phyloP scores from a whole-genome alignment of 495 filamentous ascomycete genomes.

The Sphaerosporella brunnea region DNA sequence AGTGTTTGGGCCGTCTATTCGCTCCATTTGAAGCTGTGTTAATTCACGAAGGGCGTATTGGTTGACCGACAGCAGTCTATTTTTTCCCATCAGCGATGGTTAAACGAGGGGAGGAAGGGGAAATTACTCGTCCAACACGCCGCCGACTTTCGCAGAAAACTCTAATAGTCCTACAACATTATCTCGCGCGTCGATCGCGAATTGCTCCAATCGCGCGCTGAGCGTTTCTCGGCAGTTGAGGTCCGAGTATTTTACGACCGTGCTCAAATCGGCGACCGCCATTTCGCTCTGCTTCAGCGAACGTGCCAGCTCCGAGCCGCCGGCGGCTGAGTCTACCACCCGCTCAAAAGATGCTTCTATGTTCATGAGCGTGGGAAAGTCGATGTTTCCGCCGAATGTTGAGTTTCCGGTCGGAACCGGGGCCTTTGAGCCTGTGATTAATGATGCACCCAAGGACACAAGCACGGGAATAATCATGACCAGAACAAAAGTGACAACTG shows the following conservation, averaged over 20 bases:
- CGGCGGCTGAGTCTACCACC: conserved; percentile 25
- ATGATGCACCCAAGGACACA: conserved; percentile 11
- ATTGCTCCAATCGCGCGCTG: conserved; percentile 21
- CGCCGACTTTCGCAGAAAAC: conserved; percentile 25
- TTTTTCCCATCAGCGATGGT: background rate
- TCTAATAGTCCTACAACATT: conserved; percentile 22
- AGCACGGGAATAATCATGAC: conserved; percentile 18
- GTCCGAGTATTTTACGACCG: conserved; percentile 24
- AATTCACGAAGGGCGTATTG: conserved; percentile 25
- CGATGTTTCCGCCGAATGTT: conserved; percentile 12
- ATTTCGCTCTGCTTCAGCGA: conserved; percentile 26
- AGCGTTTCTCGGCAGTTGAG: conserved; percentile 26
- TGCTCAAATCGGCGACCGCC: conserved; percentile 24
- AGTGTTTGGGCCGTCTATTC: conserved; percentile 7
- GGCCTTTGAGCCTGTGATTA: conserved; percentile 5
- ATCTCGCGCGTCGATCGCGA: conserved; percentile 22
- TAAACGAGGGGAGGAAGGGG: conserved; percentile 3
- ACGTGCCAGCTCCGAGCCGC: conserved; percentile 23
- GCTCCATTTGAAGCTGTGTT: conserved; percentile 13
- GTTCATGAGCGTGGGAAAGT: conserved; percentile 26
- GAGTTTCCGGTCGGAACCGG: conserved; percentile 7
- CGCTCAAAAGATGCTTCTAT: conserved; percentile 26
- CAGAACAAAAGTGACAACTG: conserved; percentile 20
- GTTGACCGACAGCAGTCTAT: conserved; percentile 25
- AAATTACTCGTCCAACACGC: conserved; percentile 25